Evolutionary conservation across 495 filamentous ascomycete genomes (phyloP).

Genomic region (Letharia columbiana): DNA sequence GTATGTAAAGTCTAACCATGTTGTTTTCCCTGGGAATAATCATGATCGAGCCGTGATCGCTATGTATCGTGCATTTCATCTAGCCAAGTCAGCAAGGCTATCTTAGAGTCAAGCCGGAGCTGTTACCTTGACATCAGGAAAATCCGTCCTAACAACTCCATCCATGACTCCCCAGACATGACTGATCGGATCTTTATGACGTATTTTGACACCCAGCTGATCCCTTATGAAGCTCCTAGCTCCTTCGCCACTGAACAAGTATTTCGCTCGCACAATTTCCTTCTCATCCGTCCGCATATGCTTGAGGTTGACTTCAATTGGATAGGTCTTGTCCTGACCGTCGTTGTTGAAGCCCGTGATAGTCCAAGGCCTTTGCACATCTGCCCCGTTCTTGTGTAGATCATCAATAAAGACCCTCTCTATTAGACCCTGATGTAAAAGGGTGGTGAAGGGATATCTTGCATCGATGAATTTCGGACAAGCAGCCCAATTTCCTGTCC

Average conservation of each 20-base stretch:
- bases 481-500: conserved; percentile 54
- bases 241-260: conserved; percentile 57
- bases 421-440: conserved; percentile 57
- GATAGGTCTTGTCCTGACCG: conserved; percentile 46
- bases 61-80: conserved; percentile 81
- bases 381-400: conserved; percentile 49
- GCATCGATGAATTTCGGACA: conserved; percentile 60
- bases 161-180: conserved; percentile 82
- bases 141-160: conserved; percentile 61
- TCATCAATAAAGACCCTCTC: conserved; percentile 57
- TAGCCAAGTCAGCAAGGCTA: conserved; percentile 29
- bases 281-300: conserved; percentile 62
- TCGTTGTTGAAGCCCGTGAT: conserved; percentile 53
- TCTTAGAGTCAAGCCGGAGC: neutral
- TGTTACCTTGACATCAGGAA: conserved; percentile 51
- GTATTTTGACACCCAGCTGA: conserved; percentile 49
- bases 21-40: conserved; percentile 66
- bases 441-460: conserved; percentile 57
- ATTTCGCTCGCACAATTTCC: conserved; percentile 56
- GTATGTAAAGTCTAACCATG: conserved; percentile 67
- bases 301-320: conserved; percentile 61
- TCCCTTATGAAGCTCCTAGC: conserved; percentile 56
- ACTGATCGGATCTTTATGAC: conserved; percentile 55
- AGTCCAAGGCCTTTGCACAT: conserved; percentile 54
- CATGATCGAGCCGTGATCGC: conserved; percentile 52